phyloP scores from a whole-genome alignment of 1,284 basidiomycete genomes.

The Apiotrichum gracile region DNA sequence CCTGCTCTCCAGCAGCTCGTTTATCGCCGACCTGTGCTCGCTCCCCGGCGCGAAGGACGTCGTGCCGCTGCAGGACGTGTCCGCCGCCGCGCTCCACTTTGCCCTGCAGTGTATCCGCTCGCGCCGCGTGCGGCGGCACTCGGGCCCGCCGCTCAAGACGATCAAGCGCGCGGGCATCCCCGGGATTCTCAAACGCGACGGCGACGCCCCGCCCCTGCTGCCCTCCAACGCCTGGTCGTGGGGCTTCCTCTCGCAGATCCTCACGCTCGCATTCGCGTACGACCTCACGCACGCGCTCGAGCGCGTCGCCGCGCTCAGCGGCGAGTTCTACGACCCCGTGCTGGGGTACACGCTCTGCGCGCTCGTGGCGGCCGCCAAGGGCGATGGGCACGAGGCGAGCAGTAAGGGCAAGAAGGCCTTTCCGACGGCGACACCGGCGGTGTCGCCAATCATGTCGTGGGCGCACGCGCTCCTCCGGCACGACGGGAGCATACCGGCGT shows the following conservation, averaged over 20 bases:
- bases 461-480: background rate
- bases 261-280: background rate
- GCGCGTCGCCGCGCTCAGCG: background rate
- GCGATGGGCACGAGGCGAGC: background rate
- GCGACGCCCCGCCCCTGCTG: background rate
- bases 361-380: background rate
- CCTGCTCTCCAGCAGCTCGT: background rate
- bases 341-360: background rate
- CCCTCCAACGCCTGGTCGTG: background rate
- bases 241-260: background rate
- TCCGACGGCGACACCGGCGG: no score
- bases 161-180: background rate
- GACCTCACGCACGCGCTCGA: background rate
- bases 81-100: background rate
- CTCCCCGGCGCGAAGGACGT: background rate
- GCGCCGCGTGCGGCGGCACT: background rate
- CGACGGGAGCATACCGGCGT: background rate
- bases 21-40: background rate
- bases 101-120: background rate
- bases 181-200: background rate
- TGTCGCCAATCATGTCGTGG: background rate
- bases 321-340: background rate
- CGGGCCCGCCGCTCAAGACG: background rate
- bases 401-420: no score
- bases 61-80: background rate